Evolutionary conservation across 139 green algal genomes (phyloP).

Genomic region (Gonium pectorale): DNA sequence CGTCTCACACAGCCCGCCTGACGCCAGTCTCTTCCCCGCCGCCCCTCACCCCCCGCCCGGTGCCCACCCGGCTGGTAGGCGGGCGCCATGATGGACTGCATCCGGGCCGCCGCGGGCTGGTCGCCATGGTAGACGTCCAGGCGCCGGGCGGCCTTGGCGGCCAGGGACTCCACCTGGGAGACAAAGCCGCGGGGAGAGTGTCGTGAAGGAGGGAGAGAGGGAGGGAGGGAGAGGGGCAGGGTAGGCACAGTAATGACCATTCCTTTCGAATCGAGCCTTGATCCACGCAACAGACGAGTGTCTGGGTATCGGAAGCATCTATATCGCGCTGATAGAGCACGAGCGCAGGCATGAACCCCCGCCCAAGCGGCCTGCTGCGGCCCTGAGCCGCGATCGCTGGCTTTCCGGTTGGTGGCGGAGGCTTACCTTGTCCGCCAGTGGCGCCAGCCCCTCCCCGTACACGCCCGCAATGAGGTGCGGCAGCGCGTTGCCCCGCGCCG

Average conservation of each 20-base stretch:
- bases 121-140: constrained; percentile 20
- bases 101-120: neutral
- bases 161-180: constrained; percentile 33
- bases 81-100: constrained; percentile 29
- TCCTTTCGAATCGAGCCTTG: no score
- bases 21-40: neutral
- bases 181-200: no score
- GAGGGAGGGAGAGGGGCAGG: neutral
- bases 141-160: constrained; percentile 32
- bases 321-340: no score
- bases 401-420: no score
- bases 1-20: no score
- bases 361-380: no score
- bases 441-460: constrained; percentile 56
- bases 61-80: neutral
- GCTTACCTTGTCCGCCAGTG: constrained; percentile 57
- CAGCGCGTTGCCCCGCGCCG: constrained; percentile 39
- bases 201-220: neutral
- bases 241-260: no score
- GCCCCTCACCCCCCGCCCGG: neutral
- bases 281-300: no score
- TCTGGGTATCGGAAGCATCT: no score
- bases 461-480: constrained; percentile 44
- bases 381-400: no score
- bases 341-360: no score